Base-by-base conservation (phyloP, 1,139 yeast species). In the Saccharomyces uvarum region DNA sequence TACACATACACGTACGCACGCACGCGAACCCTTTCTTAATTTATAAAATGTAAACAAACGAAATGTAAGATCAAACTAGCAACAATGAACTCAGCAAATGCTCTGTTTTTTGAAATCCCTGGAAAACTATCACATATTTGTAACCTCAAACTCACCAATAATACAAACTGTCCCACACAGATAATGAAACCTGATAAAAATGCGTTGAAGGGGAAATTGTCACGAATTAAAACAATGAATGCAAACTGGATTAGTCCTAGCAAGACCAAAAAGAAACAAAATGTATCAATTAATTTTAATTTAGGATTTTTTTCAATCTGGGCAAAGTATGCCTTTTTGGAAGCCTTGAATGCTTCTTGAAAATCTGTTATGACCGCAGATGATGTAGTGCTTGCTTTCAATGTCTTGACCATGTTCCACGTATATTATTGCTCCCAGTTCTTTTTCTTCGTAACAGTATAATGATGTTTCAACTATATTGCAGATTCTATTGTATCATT, bases 111-210 rank as follows among this genome's bases (percentile, higher is more conserved):
- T 16, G 84, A 74, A 49, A 88, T 81, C 3, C 75, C 72, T 7
- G 73, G 70, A 69, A 85, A 84, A 51, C 77, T 73, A 14, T 66
- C 62, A 47, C 76, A 73, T 42, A 78, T 76, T 69, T 91, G 97
- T 66, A 91, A 78, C 64, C 99, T 78, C 66, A 93, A 77, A 59
- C 86, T 79, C 52, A 86, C 86, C 14, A 95, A 81, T 60, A 93
- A 79, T 41, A 93, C 98, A 69, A 95, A 93, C 71, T 95, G 99
- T 14, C 96, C 98, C 55, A 93, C 97, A 57, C 98, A 88, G 44
- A 90, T 77, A 56, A 87, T 81, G 68, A 93, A 93, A 0, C 99
- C 99, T 28, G 96, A 95, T 57, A 93, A 77, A 68, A 93, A 93
- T 32, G 97, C 98, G 73, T 93, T 93, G 79, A 95, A 93, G 21